These are phyloP conservation scores for Trichomonas tenax DNA, from an alignment of 208 protist genomes.

Conservation along the genomic window DNA sequence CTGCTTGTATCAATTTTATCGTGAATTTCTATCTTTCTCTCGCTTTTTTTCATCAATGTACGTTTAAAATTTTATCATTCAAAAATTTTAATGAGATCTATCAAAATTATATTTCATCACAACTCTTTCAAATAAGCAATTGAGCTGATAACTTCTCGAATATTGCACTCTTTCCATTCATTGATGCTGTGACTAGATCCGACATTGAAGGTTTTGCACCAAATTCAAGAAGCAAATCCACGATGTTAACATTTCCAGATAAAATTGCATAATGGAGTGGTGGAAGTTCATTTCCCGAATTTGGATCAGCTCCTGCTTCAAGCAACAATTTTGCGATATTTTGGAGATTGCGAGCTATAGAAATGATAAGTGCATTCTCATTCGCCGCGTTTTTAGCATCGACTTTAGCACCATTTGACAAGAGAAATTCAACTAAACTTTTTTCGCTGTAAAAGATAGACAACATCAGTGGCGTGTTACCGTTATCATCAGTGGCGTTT, in stretches of 20 bases:
- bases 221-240: not conserved
- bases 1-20: too few species aligned
- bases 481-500: not conserved
- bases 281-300: not conserved
- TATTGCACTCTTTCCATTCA: not conserved
- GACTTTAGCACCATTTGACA: not conserved
- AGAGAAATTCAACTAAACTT: not conserved
- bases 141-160: too few species aligned
- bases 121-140: too few species aligned
- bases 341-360: not conserved
- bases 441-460: not conserved
- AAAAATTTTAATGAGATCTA: too few species aligned
- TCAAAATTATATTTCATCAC: too few species aligned
- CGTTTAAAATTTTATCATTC: too few species aligned
- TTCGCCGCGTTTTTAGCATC: not conserved
- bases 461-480: not conserved
- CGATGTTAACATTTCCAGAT: not conserved
- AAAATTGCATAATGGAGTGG: not conserved
- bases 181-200: not conserved
- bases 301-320: not conserved
- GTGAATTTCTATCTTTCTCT: too few species aligned
- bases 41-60: too few species aligned
- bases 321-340: not conserved
- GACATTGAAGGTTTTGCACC: not conserved
- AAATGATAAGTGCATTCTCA: not conserved